phyloP scores from a whole-genome alignment of 2,329 filamentous ascomycete species.

The Cercospora sesami region DNA sequence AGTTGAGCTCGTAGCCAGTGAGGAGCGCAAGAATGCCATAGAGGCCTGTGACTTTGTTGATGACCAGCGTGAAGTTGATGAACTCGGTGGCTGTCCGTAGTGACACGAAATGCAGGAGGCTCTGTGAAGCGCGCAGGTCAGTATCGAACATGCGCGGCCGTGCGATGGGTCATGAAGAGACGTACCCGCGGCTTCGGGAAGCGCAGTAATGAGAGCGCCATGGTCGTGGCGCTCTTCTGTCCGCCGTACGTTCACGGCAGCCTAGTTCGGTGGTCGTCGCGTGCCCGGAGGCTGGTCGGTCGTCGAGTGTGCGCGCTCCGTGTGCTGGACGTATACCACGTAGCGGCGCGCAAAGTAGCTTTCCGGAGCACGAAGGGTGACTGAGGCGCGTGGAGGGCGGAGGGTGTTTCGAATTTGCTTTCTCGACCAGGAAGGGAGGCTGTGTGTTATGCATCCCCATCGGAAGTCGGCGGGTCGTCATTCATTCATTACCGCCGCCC shows the following conservation, averaged over 20 bases:
- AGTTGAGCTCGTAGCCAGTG: constrained; percentile 79
- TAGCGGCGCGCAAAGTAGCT: constrained; percentile 1
- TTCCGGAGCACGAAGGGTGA: constrained; percentile 1
- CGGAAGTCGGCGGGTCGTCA: neutral
- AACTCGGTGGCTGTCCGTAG: constrained; percentile 84
- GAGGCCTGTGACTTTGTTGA: constrained; percentile 90
- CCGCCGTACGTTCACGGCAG: neutral
- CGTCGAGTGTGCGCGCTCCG: neutral
- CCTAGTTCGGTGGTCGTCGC: neutral
- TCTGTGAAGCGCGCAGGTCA: constrained; percentile 52
- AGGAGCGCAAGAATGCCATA: constrained; percentile 87
- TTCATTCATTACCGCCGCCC: neutral
- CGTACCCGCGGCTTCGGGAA: constrained; percentile 21
- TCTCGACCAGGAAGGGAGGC: neutral
- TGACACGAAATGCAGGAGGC: constrained; percentile 81
- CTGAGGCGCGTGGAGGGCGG: neutral
- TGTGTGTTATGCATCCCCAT: constrained; percentile 5
- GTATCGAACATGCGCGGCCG: neutral
- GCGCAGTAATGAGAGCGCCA: constrained; percentile 20
- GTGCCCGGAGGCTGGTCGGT: constrained; percentile 11
- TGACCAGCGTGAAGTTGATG: constrained; percentile 76
- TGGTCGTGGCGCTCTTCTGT: neutral
- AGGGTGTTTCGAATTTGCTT: constrained; percentile 4
- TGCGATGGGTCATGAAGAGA: neutral
- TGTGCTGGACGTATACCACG: neutral